A percentile compares a stretch with the other conserved stretches of the same genome.
Conservation (phyloP, 2,329 filamentous ascomycete species). For the Sclerotinia nivalis region DNA sequence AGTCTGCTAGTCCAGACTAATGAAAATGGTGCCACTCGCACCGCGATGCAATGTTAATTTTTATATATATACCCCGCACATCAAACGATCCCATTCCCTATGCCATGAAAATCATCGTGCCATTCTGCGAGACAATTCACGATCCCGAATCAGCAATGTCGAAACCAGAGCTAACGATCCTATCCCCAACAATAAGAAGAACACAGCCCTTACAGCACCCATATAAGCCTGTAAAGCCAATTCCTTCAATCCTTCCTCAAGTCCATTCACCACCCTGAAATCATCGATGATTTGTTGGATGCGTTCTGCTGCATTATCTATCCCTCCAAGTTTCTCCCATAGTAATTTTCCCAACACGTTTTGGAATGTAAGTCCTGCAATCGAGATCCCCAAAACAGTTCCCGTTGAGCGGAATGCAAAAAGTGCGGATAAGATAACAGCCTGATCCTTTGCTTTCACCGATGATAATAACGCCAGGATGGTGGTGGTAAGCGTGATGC, state of each 20-base stretch:
- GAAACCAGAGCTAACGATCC: slow-evolving; percentile 2
- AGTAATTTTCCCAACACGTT: slow-evolving; percentile 20
- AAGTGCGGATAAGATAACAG: slow-evolving; percentile 72
- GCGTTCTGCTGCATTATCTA: slow-evolving; percentile 13
- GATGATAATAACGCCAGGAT: slow-evolving; percentile 71
- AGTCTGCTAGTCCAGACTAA: too few species aligned
- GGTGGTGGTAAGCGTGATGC: slow-evolving; percentile 66
- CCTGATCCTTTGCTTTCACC: slow-evolving; percentile 63
- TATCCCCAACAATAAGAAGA: slow-evolving; percentile 18
- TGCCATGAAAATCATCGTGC: neutral
- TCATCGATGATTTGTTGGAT: slow-evolving; percentile 10
- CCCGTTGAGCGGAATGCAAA: slow-evolving; percentile 78
- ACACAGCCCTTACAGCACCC: slow-evolving; percentile 17
- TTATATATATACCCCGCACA: neutral
- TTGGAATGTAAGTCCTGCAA: slow-evolving; percentile 28
- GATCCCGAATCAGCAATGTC: slow-evolving; percentile 3
- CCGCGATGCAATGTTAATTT: neutral
- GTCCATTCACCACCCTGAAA: neutral
- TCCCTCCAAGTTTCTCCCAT: slow-evolving; percentile 24
- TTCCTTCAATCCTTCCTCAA: slow-evolving; percentile 1
- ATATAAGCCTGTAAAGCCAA: slow-evolving; percentile 19
- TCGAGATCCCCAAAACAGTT: slow-evolving; percentile 62
- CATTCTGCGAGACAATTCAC: slow-evolving; percentile 18
- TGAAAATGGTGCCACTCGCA: too few species aligned
- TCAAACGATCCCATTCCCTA: neutral